These are phyloP conservation scores for Russula dissimulans DNA, from an alignment of 768 basidiomycete species.

Conservation along the genomic window DNA sequence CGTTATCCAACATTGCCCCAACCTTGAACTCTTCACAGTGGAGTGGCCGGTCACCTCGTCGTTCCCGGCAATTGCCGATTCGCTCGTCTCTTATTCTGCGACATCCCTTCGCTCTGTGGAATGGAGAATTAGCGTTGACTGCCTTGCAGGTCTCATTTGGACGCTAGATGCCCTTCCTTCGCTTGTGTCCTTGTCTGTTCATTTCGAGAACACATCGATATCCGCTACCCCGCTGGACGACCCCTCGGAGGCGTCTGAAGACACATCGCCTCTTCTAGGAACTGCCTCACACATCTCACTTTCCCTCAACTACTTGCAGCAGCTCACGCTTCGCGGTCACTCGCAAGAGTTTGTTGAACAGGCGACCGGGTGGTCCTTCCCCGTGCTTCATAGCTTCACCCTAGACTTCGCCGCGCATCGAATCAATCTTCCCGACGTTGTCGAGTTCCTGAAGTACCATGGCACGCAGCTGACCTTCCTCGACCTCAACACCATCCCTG, in stretches of 20 bases:
- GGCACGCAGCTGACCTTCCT: constrained; percentile 52
- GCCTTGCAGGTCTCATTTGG: constrained; percentile 62
- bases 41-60: constrained; percentile 53
- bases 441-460: constrained; percentile 50
- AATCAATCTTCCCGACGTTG: constrained; percentile 47
- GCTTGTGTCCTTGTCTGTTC: constrained; percentile 48
- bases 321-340: constrained; percentile 53
- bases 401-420: constrained; percentile 42
- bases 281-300: constrained; percentile 50
- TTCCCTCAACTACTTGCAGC: constrained; percentile 44
- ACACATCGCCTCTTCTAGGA: constrained; percentile 43
- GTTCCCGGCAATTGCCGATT: constrained; percentile 57
- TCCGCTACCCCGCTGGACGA: neutral
- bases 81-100: constrained; percentile 43
- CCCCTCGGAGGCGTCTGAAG: constrained; percentile 23
- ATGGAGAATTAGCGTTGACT: constrained; percentile 46
- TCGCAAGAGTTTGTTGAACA: constrained; percentile 63
- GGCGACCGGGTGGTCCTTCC: constrained; percentile 56
- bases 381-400: constrained; percentile 47
- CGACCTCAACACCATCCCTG: constrained; percentile 51
- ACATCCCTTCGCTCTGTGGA: constrained; percentile 51
- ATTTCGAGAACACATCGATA: constrained; percentile 29
- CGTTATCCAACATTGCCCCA: constrained; percentile 57
- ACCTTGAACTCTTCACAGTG: constrained; percentile 63
- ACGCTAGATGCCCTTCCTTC: constrained; percentile 52